phyloP scores from a whole-genome alignment of 345 rosid species.

The Eutrema heterophyllum region DNA sequence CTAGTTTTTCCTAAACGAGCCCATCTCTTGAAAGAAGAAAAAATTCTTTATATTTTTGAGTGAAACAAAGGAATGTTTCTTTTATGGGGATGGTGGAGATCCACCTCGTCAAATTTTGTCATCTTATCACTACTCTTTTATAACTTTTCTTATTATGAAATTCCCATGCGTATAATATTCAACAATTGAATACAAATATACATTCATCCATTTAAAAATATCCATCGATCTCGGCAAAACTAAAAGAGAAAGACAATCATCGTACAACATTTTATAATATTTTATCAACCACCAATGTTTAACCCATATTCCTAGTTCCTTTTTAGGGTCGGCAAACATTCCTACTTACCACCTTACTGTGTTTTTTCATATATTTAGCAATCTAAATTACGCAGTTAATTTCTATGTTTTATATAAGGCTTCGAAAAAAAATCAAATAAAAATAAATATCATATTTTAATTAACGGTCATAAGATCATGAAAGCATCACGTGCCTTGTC shows the following conservation, averaged over 20 bases:
- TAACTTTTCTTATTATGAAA: neutral
- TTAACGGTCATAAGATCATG: slow-evolving; percentile 7
- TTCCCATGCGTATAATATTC: slow-evolving; percentile 18
- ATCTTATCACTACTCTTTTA: slow-evolving; percentile 6
- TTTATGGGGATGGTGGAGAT: slow-evolving; percentile 29
- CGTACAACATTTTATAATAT: neutral
- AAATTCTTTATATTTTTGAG: neutral
- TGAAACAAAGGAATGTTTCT: slow-evolving; percentile 27
- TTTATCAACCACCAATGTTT: neutral
- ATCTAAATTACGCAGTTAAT: neutral
- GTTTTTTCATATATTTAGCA: neutral
- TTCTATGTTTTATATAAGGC: neutral
- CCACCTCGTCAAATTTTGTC: slow-evolving; percentile 21
- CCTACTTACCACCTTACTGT: neutral
- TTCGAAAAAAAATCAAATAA: neutral
- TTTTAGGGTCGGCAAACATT: neutral
- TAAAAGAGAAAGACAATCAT: neutral
- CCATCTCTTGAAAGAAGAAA: neutral
- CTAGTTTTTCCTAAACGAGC: neutral
- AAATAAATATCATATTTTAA: neutral
- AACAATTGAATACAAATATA: neutral
- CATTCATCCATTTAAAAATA: neutral
- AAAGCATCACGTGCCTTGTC: slow-evolving; percentile 7
- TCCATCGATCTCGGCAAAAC: neutral
- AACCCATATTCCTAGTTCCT: neutral